Base-by-base conservation (phyloP, 352 stramenopile species). In the Blastocystis sp. region DNA sequence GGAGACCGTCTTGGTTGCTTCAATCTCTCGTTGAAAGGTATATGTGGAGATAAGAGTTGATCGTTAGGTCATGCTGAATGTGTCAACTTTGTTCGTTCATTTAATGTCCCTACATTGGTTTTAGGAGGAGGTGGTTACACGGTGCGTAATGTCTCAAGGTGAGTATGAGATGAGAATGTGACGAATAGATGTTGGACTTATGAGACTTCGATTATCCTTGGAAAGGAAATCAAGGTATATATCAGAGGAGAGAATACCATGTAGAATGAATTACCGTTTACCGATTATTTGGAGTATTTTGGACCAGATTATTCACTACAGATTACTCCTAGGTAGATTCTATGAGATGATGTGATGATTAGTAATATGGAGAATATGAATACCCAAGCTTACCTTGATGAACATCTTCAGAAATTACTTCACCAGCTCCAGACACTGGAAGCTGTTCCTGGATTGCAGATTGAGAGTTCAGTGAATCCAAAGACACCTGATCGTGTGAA, bases 231-330 rank as follows among this genome's bases (percentile, higher is more conserved):
- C 39, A 69, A 63, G 54, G 46, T 81, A 9, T 3, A 5, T 88
- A 24, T 32, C 0, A 39, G 24, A 12, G 0, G n/a, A 88, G 94
- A 14, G 14, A 86, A 78, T 43, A 46, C 3, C 3, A 27, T 78
- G 9, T 43, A 77, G 86, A 95, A 99, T 83, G 93, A 97, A 4
- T 97, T 99, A 90, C 97, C 97, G 3, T 98, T 97, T 92, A 99
- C 98, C 91, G 95, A 98, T 90, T 99, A 98, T 91, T 98, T 97
- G 91, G 96, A 98, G 90, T 99, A 98, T 91, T 99, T 97, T 90
- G 94, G 94, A 0, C 96, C 96, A 0, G 94, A 98, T 89, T 98
- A 97, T 91, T 95, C 96, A 69, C 90, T 98, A 43, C 96, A 99
- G 90, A 92, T 99, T 88, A 92, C 88, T 51, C 94, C 94, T 24